A percentile compares a stretch with the other conserved stretches of the same genome.
phyloP scores from a whole-genome alignment of 2,329 filamentous ascomycete species.

The Nakataea oryzae region DNA sequence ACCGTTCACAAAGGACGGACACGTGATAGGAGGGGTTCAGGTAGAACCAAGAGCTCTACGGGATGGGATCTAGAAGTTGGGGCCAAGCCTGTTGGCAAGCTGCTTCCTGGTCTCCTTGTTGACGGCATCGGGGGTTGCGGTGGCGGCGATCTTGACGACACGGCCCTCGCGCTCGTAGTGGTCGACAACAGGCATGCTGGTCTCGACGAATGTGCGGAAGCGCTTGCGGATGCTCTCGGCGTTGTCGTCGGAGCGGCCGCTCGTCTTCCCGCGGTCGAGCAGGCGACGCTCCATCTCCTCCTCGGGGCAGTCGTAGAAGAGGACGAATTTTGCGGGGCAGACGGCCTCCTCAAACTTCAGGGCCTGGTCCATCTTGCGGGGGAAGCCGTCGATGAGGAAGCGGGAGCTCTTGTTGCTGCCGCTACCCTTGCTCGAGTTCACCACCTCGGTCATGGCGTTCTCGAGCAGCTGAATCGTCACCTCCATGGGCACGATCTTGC shows the following conservation, averaged over 20 bases:
- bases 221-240: slow-evolving; percentile 92
- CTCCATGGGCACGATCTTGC: slow-evolving; percentile 97
- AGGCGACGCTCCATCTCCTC: slow-evolving; percentile 75
- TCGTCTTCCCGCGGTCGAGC: slow-evolving; percentile 84
- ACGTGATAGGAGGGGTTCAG: no score
- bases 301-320: slow-evolving; percentile 94
- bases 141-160: slow-evolving; percentile 73
- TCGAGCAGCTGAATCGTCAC: slow-evolving; percentile 89
- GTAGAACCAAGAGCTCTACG: neutral
- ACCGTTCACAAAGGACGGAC: neutral
- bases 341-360: slow-evolving; percentile 86
- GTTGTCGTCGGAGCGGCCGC: slow-evolving; percentile 86
- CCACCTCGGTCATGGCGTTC: slow-evolving; percentile 74
- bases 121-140: slow-evolving; percentile 52
- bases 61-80: slow-evolving; percentile 21
- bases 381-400: slow-evolving; percentile 79
- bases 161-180: slow-evolving; percentile 66
- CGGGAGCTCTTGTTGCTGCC: slow-evolving; percentile 32
- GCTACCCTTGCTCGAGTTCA: slow-evolving; percentile 32
- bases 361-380: slow-evolving; percentile 94
- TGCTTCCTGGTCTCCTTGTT: slow-evolving; percentile 41
- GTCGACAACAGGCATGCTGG: slow-evolving; percentile 93
- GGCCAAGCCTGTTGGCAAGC: slow-evolving; percentile 37
- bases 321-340: slow-evolving; percentile 70
- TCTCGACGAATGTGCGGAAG: slow-evolving; percentile 88